Evolutionary conservation across 2,329 filamentous ascomycete genomes (phyloP), one percentile per base, ranked within the genome.

Genomic region (Arthroderma sp.): DNA sequence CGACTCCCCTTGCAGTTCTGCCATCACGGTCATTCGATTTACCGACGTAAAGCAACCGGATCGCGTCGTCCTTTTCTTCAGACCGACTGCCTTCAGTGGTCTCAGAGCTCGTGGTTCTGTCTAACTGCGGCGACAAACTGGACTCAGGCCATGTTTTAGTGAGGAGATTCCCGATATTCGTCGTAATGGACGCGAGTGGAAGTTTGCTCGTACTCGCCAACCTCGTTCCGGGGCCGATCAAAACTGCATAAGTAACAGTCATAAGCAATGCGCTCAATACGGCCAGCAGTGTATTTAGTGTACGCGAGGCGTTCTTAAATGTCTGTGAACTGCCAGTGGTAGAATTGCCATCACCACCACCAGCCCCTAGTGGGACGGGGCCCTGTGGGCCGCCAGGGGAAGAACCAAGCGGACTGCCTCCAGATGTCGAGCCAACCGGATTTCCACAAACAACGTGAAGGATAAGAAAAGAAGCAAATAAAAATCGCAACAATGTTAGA

Each of bases 121-220:
- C 15, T 22, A 22, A 22, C 8, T 46, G 10, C 33, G 38, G 33
- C 6, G 33, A 30, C n/a, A 40, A 32, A 38, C 44, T 46, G 28
- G 15, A 22, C 28, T 42, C 44, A 6, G 44, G 44, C 44, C 44
- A 46, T 8, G 44, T 36, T n/a, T 36, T 42, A 28, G 44, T 31
- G 2, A 46, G 39, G 1, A 46, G 28, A 38, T 29, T 42, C 9
- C 38, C 29, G 7, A 46, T 38, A 22, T 46, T 46, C 38, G 27
- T 30, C 11, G 34, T 46, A 9, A 46, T 15, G 4, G 38, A 28
- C 6, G 34, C 39, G 29, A 46, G 34, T 27, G 44, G 44, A 6
- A 46, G 31, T 30, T 46, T 46, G 34, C 44, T 46, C 5, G 44
- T 46, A 7, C 38, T 46, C n/a, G 44, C 41, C 29, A 46, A 28